Evolutionary conservation across 2,329 filamentous ascomycete species (phyloP).

Genomic region (Calonectria montana): DNA sequence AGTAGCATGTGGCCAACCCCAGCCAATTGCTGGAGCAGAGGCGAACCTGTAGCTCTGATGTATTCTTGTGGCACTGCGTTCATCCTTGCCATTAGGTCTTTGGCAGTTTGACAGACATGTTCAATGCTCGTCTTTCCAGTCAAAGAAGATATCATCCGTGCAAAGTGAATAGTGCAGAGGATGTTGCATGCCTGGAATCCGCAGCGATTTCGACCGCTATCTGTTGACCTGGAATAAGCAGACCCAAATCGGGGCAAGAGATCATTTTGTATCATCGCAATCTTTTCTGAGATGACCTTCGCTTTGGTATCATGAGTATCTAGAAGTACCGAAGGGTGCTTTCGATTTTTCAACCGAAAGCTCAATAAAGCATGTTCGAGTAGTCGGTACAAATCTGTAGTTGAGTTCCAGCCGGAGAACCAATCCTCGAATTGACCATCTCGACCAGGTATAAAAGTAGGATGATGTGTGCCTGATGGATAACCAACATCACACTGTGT

Average conservation of each 20-base stretch:
- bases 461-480: slow-evolving; percentile 5
- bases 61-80: slow-evolving; percentile 40
- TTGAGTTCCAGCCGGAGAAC: slow-evolving; percentile 68
- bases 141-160: slow-evolving; percentile 41
- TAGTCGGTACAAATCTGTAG: slow-evolving; percentile 65
- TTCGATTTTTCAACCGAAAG: slow-evolving; percentile 25
- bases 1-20: slow-evolving; percentile 44
- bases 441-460: background rate
- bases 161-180: slow-evolving; percentile 44
- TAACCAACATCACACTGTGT: slow-evolving; percentile 7
- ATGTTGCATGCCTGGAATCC: slow-evolving; percentile 50
- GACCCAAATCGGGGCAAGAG: background rate
- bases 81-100: slow-evolving; percentile 41
- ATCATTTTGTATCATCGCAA: background rate
- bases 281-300: background rate
- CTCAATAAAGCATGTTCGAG: slow-evolving; percentile 58
- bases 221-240: background rate
- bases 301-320: background rate
- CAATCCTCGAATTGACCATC: slow-evolving; percentile 47
- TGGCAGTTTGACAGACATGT: slow-evolving; percentile 40
- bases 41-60: slow-evolving; percentile 43
- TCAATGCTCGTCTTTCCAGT: slow-evolving; percentile 33
- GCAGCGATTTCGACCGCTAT: slow-evolving; percentile 34
- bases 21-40: slow-evolving; percentile 45
- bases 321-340: slow-evolving; percentile 5